Percentiles rank a stretch among this genome's conserved stretches.
Evolutionary conservation across 345 rosid genomes (phyloP).

Genomic region (Boechera retrofracta): DNA sequence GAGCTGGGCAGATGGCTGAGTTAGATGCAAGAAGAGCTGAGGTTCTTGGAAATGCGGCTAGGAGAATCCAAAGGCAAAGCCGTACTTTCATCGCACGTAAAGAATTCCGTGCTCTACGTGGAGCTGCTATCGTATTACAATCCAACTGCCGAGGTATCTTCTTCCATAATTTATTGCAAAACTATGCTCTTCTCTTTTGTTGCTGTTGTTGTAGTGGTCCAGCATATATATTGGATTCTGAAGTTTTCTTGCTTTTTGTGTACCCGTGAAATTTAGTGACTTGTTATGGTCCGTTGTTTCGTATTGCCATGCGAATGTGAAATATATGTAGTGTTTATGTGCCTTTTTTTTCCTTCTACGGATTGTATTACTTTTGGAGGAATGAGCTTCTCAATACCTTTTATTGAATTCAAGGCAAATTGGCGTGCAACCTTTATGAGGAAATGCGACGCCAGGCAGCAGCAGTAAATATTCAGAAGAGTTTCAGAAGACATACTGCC

Average conservation of each 20-base stretch:
- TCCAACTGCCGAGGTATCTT: conserved; percentile 84
- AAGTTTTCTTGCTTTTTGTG: background rate
- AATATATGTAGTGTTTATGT: background rate
- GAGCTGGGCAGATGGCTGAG: conserved; percentile 99
- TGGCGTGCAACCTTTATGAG: conserved; percentile 87
- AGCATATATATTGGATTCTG: conserved; percentile 7
- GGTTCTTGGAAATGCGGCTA: conserved; percentile 98
- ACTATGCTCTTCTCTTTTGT: conserved; percentile 1
- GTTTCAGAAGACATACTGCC: conserved; percentile 69
- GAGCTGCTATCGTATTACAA: conserved; percentile 83
- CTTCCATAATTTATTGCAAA: conserved; percentile 4
- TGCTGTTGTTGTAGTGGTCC: conserved; percentile 6
- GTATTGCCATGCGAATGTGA: background rate
- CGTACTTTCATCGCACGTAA: conserved; percentile 86
- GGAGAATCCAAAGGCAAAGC: conserved; percentile 84
- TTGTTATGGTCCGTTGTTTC: conserved; percentile 10
- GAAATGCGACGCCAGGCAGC: conserved; percentile 85
- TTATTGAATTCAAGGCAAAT: conserved; percentile 58
- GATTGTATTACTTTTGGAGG: conserved; percentile 11
- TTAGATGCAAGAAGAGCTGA: conserved; percentile 97
- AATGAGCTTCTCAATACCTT: conserved; percentile 36
- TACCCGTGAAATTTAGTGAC: conserved; percentile 3
- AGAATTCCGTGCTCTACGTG: conserved; percentile 77
- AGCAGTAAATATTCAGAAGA: conserved; percentile 88
- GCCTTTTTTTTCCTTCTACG: background rate